A percentile compares a stretch with the other conserved stretches of the same genome.
phyloP scores from a whole-genome alignment of 805 yeast species.

The Grigorovia yakushimaensis region DNA sequence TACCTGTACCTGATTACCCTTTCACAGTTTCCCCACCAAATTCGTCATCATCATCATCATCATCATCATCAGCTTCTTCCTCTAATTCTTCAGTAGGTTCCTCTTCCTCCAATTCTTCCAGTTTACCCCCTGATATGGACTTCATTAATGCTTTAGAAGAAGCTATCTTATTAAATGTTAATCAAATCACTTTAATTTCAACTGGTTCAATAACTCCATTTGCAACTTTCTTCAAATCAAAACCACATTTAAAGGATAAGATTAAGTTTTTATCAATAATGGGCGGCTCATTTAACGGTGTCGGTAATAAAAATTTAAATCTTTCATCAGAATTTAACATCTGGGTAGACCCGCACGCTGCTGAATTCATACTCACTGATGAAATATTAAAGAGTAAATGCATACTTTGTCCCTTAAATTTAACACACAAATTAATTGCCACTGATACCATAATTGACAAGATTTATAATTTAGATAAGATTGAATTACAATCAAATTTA shows the following conservation, averaged over 20 bases:
- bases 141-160: conserved; percentile 34
- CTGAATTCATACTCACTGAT: conserved; percentile 45
- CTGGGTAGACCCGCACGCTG: conserved; percentile 68
- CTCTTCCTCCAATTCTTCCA: conserved; percentile 6
- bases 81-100: conserved; percentile 12
- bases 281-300: conserved; percentile 53
- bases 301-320: conserved; percentile 40
- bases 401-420: conserved; percentile 54
- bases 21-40: conserved; percentile 8
- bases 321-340: conserved; percentile 66
- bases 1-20: conserved; percentile 37
- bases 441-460: conserved; percentile 31
- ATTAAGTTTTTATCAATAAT: conserved; percentile 53
- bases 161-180: conserved; percentile 36
- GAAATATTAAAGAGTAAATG: conserved; percentile 38
- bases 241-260: conserved; percentile 44
- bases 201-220: conserved; percentile 74
- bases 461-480: conserved; percentile 21
- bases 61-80: background rate
- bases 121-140: conserved; percentile 16
- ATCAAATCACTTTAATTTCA: conserved; percentile 52
- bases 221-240: conserved; percentile 41
- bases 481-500: conserved; percentile 30
- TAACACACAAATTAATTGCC: conserved; percentile 54
- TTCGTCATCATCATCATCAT: conserved; percentile 3